Percentiles rank a stretch among this genome's conserved stretches.
These are phyloP conservation scores for Suillus decipiens DNA, from an alignment of 768 basidiomycete species.

Conservation along the genomic window DNA sequence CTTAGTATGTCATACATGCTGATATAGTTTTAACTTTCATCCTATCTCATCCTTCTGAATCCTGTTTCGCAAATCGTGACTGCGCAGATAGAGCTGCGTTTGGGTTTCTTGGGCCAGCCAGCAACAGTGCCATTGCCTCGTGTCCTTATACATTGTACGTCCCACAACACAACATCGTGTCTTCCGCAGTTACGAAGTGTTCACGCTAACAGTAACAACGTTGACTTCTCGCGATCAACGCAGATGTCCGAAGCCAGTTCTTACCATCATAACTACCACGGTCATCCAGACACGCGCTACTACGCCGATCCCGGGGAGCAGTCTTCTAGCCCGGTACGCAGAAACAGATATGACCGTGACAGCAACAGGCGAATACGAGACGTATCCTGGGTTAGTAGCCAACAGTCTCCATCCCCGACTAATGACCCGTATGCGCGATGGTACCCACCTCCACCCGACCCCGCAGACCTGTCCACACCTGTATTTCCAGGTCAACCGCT, in stretches of 20 bases:
- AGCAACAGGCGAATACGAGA: not conserved
- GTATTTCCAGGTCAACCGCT: not conserved
- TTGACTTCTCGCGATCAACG: slow-evolving; percentile 1
- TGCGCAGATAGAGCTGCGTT: slow-evolving; percentile 2
- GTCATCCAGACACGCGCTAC: not conserved
- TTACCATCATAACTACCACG: slow-evolving; percentile 2
- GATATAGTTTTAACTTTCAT: not conserved
- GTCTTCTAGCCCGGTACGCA: not conserved
- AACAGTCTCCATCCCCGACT: not conserved
- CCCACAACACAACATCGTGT: not conserved
- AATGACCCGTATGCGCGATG: not conserved
- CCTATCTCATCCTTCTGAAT: not conserved
- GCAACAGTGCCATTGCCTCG: not conserved
- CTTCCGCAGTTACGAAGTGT: not conserved
- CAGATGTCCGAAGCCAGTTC: slow-evolving; percentile 8
- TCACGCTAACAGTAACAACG: not conserved
- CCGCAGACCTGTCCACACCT: slow-evolving; percentile 17
- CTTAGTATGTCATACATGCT: not conserved
- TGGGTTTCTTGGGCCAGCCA: slow-evolving; percentile 1
- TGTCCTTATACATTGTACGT: slow-evolving; percentile 4
- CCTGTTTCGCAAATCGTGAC: not conserved
- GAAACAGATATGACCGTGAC: slow-evolving; percentile 7
- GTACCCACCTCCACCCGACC: slow-evolving; percentile 15
- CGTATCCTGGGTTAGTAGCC: not conserved
- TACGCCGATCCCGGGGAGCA: slow-evolving; percentile 1